A percentile compares a stretch with the other conserved stretches of the same genome.
Evolutionary conservation across 2,329 filamentous ascomycete species (phyloP).

Genomic region (Penicillium sp.): DNA sequence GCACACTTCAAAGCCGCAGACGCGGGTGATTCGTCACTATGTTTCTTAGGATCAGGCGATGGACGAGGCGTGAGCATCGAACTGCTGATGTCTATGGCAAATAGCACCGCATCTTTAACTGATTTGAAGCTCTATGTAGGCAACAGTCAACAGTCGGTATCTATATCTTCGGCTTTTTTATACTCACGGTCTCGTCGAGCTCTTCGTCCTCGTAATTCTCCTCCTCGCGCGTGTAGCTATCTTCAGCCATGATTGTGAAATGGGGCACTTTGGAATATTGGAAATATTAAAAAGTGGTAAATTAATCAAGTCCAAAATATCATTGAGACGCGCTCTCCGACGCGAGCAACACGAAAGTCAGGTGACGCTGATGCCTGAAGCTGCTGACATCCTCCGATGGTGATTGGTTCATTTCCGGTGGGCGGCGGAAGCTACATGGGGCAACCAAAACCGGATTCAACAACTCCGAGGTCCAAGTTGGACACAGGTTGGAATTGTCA

Average conservation of each 20-base stretch:
- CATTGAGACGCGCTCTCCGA: slow-evolving; percentile 29
- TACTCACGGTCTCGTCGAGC: slow-evolving; percentile 45
- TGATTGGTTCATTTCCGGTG: slow-evolving; percentile 30
- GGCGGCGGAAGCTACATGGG: background rate
- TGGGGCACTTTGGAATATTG: background rate
- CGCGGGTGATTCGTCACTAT: slow-evolving; percentile 73
- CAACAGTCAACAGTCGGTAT: slow-evolving; percentile 6
- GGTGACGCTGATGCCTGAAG: slow-evolving; percentile 26
- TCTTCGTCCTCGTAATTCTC: slow-evolving; percentile 48
- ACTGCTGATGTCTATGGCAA: slow-evolving; percentile 86
- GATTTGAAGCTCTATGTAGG: slow-evolving; percentile 73
- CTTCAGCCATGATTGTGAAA: slow-evolving; percentile 37
- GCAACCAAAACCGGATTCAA: background rate
- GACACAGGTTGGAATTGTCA: background rate
- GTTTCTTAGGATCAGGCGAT: slow-evolving; percentile 67
- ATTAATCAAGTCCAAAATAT: slow-evolving; percentile 12
- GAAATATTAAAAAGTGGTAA: background rate
- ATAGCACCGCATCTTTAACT: slow-evolving; percentile 95
- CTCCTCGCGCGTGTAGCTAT: slow-evolving; percentile 40
- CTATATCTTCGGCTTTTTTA: background rate
- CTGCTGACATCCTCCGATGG: slow-evolving; percentile 29
- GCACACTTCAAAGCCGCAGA: slow-evolving; percentile 89
- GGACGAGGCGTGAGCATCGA: slow-evolving; percentile 77
- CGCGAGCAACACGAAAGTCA: slow-evolving; percentile 36
- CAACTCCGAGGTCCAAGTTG: slow-evolving; percentile 5